Evolutionary conservation across 306 rosid species (phyloP).

Genomic region (Vicia faba): DNA sequence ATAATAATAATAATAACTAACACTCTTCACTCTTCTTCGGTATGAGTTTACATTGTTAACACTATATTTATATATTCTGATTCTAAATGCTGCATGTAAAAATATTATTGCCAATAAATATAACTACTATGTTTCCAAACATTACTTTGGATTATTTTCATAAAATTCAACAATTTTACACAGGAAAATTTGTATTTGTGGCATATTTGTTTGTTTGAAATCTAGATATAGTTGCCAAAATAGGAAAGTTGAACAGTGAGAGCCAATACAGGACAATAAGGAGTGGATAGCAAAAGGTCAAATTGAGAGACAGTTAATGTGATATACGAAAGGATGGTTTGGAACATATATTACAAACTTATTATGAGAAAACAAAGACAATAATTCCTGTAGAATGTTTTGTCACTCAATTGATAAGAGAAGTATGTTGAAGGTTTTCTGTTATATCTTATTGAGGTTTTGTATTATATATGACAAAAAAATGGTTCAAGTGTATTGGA

Average conservation of each 20-base stretch:
- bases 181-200: neutral
- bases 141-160: neutral
- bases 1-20: too few relatives aligned
- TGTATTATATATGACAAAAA: too few relatives aligned
- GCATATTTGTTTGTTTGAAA: slow-evolving; percentile 26
- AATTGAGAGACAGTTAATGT: slow-evolving; percentile 38
- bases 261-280: slow-evolving; percentile 8
- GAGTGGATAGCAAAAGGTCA: slow-evolving; percentile 36
- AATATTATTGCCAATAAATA: neutral
- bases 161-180: neutral
- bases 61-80: neutral
- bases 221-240: neutral
- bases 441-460: slow-evolving; percentile 35
- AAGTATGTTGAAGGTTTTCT: slow-evolving; percentile 35
- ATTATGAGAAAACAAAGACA: slow-evolving; percentile 17
- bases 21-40: neutral
- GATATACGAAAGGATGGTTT: slow-evolving; percentile 19
- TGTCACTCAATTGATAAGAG: slow-evolving; percentile 20
- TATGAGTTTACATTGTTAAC: neutral
- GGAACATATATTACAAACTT: slow-evolving; percentile 31
- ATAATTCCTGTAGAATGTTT: neutral
- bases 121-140: neutral
- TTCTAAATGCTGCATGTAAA: neutral
- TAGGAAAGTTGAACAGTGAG: neutral
- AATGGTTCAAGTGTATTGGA: too few relatives aligned